Conservation (phyloP, 2,329 filamentous ascomycete species). For the Pestalotiopsis fici region DNA sequence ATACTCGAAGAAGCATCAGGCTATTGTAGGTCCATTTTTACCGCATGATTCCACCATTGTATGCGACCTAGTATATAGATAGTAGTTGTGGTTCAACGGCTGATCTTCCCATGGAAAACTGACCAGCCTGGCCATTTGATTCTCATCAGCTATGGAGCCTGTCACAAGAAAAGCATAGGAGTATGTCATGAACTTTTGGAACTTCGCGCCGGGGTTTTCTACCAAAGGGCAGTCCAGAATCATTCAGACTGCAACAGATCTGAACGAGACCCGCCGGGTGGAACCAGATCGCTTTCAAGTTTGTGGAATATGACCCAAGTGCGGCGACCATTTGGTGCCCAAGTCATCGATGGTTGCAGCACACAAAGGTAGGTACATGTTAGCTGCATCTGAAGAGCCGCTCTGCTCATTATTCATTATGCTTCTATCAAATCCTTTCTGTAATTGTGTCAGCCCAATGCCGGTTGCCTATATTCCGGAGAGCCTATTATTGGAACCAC, state of each 20-base stretch:
- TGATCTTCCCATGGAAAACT: neutral
- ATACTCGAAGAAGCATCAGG: neutral
- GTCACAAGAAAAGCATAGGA: neutral
- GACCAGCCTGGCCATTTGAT: neutral
- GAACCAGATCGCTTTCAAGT: neutral
- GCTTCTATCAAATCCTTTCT: neutral
- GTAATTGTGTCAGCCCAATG: conserved; percentile 16
- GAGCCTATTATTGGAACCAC: conserved; percentile 37
- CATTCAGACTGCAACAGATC: neutral
- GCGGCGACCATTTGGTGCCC: conserved; percentile 6
- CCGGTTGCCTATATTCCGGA: conserved; percentile 8
- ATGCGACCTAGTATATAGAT: no score
- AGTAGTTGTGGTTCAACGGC: neutral
- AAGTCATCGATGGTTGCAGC: neutral
- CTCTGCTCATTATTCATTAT: conserved; percentile 1
- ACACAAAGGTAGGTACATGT: neutral
- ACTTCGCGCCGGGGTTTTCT: no score
- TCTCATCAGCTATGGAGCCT: neutral
- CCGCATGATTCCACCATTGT: neutral
- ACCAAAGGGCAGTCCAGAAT: neutral
- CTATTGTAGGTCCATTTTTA: neutral
- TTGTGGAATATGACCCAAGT: neutral
- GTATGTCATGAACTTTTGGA: neutral
- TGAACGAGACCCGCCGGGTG: conserved; percentile 1
- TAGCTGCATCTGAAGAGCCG: conserved; percentile 1